Conservation (phyloP, 306 rosid genomes). For the Trifolium repens region DNA sequence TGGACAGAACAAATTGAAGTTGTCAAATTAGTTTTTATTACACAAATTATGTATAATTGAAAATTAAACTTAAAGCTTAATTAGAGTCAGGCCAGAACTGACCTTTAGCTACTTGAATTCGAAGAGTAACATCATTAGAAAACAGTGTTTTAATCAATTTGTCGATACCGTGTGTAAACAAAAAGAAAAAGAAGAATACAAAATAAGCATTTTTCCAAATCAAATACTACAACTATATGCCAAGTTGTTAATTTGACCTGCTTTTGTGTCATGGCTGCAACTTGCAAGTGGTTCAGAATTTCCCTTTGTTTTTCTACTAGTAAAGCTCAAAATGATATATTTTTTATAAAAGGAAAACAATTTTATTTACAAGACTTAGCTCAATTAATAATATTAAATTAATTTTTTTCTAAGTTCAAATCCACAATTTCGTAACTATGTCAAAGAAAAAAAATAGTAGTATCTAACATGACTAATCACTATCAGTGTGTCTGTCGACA, state of each 20-base stretch:
- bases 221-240: background rate
- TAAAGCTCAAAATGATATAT: too few relatives aligned
- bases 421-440: too few relatives aligned
- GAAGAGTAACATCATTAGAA: background rate
- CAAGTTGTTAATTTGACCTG: background rate
- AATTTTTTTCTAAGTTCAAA: too few relatives aligned
- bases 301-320: background rate
- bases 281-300: background rate
- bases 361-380: too few relatives aligned
- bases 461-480: background rate
- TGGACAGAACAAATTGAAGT: background rate
- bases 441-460: too few relatives aligned
- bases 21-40: background rate
- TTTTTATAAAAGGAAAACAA: too few relatives aligned
- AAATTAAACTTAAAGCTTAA: background rate
- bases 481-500: background rate
- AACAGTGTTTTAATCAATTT: background rate
- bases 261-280: background rate
- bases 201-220: background rate
- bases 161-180: background rate
- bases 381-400: too few relatives aligned
- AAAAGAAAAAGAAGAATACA: constrained; percentile 15
- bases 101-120: constrained; percentile 5
- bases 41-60: background rate
- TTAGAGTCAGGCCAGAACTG: background rate